A percentile compares a stretch with the other conserved stretches of the same genome.
Conservation (phyloP, 495 filamentous ascomycete genomes). For the Penicillium daleae region DNA sequence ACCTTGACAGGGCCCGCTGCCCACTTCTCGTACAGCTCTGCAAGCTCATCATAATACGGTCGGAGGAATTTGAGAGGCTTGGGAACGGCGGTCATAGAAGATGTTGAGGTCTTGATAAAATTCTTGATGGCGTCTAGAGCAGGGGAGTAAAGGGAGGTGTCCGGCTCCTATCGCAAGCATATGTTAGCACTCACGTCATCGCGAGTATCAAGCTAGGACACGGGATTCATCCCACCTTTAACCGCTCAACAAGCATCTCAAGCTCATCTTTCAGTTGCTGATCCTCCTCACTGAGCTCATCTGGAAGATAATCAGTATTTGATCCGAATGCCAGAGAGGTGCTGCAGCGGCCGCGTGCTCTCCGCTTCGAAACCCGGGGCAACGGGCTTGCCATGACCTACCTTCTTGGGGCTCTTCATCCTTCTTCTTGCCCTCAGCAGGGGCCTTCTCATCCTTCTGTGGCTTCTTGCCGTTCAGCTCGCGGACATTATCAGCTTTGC, state of each 20-base stretch:
- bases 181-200: constrained; percentile 35
- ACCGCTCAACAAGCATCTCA: constrained; percentile 94
- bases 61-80: constrained; percentile 98
- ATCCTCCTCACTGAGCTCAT: constrained; percentile 97
- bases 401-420: constrained; percentile 65
- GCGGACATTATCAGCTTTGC: constrained; percentile 72
- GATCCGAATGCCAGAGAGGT: constrained; percentile 7
- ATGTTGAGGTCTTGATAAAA: constrained; percentile 97
- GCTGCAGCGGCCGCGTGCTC: constrained; percentile 16
- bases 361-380: constrained; percentile 6
- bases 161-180: constrained; percentile 66
- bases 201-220: constrained; percentile 5
- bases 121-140: constrained; percentile 94
- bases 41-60: constrained; percentile 89
- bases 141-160: constrained; percentile 85
- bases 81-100: constrained; percentile 98
- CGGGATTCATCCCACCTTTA: constrained; percentile 66
- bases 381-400: constrained; percentile 32
- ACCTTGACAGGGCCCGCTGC: constrained; percentile 80
- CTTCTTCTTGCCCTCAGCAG: constrained; percentile 74
- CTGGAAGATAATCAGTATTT: constrained; percentile 38
- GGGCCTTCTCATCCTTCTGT: constrained; percentile 69
- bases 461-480: constrained; percentile 63
- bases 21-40: constrained; percentile 87
- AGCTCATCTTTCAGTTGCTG: constrained; percentile 97